Percentiles rank a stretch among this genome's conserved stretches.
phyloP scores from a whole-genome alignment of 2,329 filamentous ascomycete genomes.

The Coniosporium tulheliwenetii region DNA sequence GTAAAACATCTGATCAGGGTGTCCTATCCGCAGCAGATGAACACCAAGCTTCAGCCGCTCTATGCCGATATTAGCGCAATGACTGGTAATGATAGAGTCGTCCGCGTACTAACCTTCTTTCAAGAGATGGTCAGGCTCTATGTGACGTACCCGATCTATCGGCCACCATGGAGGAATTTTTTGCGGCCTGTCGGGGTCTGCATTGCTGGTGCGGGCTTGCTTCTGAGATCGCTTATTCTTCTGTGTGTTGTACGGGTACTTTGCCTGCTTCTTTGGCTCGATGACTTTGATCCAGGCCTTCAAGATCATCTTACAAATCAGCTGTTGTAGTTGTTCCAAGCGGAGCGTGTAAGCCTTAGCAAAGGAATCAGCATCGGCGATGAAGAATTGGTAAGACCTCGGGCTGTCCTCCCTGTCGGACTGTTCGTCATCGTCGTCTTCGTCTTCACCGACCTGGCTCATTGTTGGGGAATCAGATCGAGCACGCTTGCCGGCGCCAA shows the following conservation, averaged over 20 bases:
- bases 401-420: conserved; percentile 12
- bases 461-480: no score
- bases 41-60: conserved; percentile 14
- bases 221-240: conserved; percentile 42
- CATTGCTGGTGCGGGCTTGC: conserved; percentile 10
- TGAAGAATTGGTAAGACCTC: conserved; percentile 46
- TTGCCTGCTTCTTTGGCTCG: conserved; percentile 63
- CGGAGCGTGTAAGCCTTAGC: no score
- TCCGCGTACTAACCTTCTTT: conserved; percentile 39
- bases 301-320: conserved; percentile 54
- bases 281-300: conserved; percentile 65
- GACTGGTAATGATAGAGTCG: conserved; percentile 1
- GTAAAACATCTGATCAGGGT: no score
- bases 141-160: conserved; percentile 39
- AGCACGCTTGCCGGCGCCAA: no score
- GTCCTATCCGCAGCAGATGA: conserved; percentile 10
- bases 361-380: conserved; percentile 34
- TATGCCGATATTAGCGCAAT: conserved; percentile 2
- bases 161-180: conserved; percentile 20
- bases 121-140: conserved; percentile 58
- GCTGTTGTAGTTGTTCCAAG: conserved; percentile 44
- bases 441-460: no score
- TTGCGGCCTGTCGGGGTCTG: conserved; percentile 14
- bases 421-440: no score
- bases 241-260: conserved; percentile 54